Base-by-base conservation (phyloP, 129 eudicot species). In the Helichrysum umbraculigerum region DNA sequence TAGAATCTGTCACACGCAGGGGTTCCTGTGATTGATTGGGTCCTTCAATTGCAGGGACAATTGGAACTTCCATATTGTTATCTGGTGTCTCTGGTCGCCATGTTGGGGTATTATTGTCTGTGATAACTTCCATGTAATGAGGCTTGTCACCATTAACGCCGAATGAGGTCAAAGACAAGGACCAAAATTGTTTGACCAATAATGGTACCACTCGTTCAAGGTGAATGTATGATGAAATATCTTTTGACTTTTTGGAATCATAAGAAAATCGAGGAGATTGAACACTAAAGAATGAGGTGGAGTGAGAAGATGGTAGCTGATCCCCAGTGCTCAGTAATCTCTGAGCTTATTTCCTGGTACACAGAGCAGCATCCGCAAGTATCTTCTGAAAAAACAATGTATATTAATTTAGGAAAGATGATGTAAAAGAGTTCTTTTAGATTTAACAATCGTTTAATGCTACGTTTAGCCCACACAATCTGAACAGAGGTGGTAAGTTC, bases 161-260 rank as follows among this genome's bases (percentile, higher is more conserved):
- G 28, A 88, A 81, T 67, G 88, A 83, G 29, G 97, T 76, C 30
- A 94, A 79, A 77, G 97, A 80, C 71, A 91, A 81, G 66, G 97
- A 88, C 98, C 98, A 94, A 34, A 97, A 91, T 71, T 94, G 97
- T 71, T 88, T 94, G 73, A 91, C 97, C 80, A 89, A 81, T 52
- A 91, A 79, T 34, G 98, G 91, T 29, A 81, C 75, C 30, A 84
- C 74, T 56, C 98, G 90, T 65, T 94, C 91, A 76, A 94, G 83
- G 82, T 91, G 89, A 54, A 94, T 86, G 79, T 86, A 94, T 33
- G 93, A 86, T 71, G 96, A 83, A 70, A 91, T 87, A 62, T 67
- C 77, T 75, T 75, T 81, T 21, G 93, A 87, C 68, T 79, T 91
- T 74, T 87, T 91, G 44, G 69, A 77, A 71, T 84, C 88, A 39